Evolutionary conservation across 495 filamentous ascomycete species (phyloP).

Genomic region (Cercophora sp.): DNA sequence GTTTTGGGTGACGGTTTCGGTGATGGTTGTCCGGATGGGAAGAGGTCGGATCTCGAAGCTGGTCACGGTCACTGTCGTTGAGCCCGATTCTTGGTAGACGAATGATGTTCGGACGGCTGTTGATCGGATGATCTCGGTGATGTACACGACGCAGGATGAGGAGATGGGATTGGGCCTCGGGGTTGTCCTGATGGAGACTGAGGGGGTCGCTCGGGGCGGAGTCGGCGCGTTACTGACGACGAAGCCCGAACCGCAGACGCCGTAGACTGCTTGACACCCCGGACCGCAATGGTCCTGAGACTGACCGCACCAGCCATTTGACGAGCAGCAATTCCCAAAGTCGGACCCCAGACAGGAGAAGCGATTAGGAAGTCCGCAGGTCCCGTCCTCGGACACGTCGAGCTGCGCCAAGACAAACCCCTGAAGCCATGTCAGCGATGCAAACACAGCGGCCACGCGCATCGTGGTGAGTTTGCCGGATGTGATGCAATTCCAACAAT

Average conservation of each 20-base stretch:
- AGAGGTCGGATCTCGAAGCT: not conserved
- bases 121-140: constrained; percentile 11
- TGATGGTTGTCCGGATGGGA: not conserved
- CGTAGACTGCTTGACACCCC: constrained; percentile 33
- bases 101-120: constrained; percentile 4
- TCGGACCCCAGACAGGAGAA: constrained; percentile 17
- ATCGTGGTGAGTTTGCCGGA: too few species aligned
- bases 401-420: constrained; percentile 9
- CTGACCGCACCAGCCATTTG: constrained; percentile 30
- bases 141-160: constrained; percentile 4
- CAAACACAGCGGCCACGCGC: not conserved
- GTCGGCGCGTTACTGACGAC: not conserved
- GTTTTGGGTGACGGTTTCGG: constrained; percentile 10
- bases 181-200: not conserved
- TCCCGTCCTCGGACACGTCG: constrained; percentile 13
- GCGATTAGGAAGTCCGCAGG: constrained; percentile 9
- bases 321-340: constrained; percentile 26
- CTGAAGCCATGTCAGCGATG: constrained; percentile 4
- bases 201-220: not conserved
- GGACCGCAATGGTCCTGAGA: constrained; percentile 30
- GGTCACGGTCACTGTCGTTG: not conserved
- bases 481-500: too few species aligned
- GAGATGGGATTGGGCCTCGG: not conserved
- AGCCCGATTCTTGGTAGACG: not conserved
- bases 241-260: constrained; percentile 20